A percentile compares a stretch with the other conserved stretches of the same genome.
Conservation (phyloP, 148 eudicot genomes). For the Fagopyrum tataricum region DNA sequence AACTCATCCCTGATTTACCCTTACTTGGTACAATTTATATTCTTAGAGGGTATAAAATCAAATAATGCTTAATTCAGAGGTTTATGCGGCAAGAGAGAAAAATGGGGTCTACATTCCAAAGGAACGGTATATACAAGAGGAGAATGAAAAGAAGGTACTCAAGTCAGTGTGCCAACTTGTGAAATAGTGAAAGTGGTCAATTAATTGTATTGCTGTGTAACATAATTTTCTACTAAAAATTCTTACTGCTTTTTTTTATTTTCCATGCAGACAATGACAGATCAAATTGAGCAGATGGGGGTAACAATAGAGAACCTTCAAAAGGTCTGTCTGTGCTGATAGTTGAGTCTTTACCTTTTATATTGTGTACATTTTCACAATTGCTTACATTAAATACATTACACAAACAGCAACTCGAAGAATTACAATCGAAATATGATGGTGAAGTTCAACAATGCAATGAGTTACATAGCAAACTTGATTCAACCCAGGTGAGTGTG, state of each 20-base stretch:
- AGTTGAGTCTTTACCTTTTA: not conserved
- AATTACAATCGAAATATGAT: slow-evolving; percentile 11
- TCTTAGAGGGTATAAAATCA: not conserved
- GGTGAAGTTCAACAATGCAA: slow-evolving; percentile 11
- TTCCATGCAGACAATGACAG: slow-evolving; percentile 20
- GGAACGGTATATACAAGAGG: slow-evolving; percentile 26
- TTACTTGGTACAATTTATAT: not conserved
- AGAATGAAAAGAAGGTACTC: slow-evolving; percentile 29
- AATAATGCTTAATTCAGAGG: slow-evolving; percentile 44
- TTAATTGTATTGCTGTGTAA: not conserved
- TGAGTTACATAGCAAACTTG: slow-evolving; percentile 8
- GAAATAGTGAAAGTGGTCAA: not conserved
- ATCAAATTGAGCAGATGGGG: slow-evolving; percentile 20
- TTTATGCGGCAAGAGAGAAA: slow-evolving; percentile 54
- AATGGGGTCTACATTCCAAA: slow-evolving; percentile 32
- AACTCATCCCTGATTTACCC: not conserved
- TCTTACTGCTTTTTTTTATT: not conserved
- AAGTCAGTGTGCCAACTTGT: not conserved
- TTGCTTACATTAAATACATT: not conserved
- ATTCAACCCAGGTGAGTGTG: slow-evolving; percentile 33
- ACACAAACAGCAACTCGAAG: slow-evolving; percentile 15
- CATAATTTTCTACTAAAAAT: not conserved
- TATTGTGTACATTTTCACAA: not conserved
- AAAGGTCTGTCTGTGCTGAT: slow-evolving; percentile 8
- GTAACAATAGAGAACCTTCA: slow-evolving; percentile 13